Evolutionary conservation across 2,329 filamentous ascomycete species (phyloP).

Genomic region (Cordyceps fumosorosea): DNA sequence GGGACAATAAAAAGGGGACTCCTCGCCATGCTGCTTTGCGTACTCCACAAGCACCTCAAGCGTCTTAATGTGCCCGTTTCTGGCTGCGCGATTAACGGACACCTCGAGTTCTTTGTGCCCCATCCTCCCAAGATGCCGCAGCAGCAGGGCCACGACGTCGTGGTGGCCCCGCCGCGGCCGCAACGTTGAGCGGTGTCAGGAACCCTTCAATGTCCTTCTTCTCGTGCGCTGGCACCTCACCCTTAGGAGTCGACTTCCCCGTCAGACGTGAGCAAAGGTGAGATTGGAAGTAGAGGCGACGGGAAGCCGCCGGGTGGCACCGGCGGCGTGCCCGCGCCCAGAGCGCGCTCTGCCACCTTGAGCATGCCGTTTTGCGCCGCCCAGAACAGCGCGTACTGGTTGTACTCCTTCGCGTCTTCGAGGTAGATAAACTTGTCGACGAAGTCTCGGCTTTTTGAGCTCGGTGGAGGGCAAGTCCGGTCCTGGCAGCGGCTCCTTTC

Average conservation of each 20-base stretch:
- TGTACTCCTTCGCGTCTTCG: not conserved
- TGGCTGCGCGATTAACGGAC: accelerated
- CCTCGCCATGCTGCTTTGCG: not conserved
- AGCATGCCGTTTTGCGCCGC: not conserved
- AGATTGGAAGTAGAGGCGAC: too few relatives aligned
- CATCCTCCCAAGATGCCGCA: not conserved
- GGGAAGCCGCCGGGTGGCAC: not conserved
- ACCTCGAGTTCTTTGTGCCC: accelerated
- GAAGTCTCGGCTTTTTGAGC: too few relatives aligned
- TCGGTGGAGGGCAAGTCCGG: too few relatives aligned
- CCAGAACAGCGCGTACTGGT: constrained; percentile 8
- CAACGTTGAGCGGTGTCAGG: not conserved
- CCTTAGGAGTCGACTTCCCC: too few relatives aligned
- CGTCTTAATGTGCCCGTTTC: not conserved
- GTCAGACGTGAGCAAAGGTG: too few relatives aligned
- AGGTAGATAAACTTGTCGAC: not conserved
- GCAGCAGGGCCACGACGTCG: not conserved
- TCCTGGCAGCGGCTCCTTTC: too few relatives aligned
- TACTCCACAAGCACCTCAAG: not conserved
- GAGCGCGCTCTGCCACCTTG: not conserved
- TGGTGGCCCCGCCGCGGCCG: not conserved
- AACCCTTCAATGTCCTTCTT: too few relatives aligned
- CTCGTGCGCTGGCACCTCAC: too few relatives aligned
- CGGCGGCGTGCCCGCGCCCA: not conserved
- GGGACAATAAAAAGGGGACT: too few relatives aligned